Evolutionary conservation across 225 moss, liverwort and hornwort species (phyloP), one percentile per base, ranked within the genome.

Genomic region (Thuidium tamariscinum): DNA sequence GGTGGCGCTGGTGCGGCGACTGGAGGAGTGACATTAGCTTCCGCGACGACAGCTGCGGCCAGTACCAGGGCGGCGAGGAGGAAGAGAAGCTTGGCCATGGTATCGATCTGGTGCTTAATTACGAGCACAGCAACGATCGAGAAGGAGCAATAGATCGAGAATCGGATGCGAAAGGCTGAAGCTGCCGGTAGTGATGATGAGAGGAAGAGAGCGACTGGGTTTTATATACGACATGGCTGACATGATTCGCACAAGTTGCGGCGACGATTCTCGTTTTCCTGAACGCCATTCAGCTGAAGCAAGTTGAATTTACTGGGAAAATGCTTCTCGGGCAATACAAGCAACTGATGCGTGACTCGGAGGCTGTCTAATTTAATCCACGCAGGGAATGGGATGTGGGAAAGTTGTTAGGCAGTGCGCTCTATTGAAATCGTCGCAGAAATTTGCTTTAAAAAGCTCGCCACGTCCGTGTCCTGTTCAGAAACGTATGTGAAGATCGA

Each of bases 71-170:
- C 78, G 56, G 82, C 14, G 57, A 89, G 63, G 34, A 86, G 63
- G 79, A 89, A 22, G 42, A 86, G 78, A 20, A 83, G 17, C 73
- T 64, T 89, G 55, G 86, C 79, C 89, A 89, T 86, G 42, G 26
- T 65, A 34, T 25, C 59, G 59, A 59, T 56, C 21, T 11, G 59
- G 11, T 59, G 59, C 59, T 59, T 59, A n/a, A n/a, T n/a, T n/a
- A 59, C 59, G 11, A 59, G 25, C 59, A 59, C 59, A 9, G 59
- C 25, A 26, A 59, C 5, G 52, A 52, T 5, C 20, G 1, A 5
- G 2, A 21, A 59, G 22, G 57, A 25, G 22, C 57, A 25, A 26
- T 10, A 20, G 57, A 17, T 16, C 16, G 52, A 23, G 57, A 57
- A 26, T 59, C 59, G 59, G 59, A 59, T 25, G 25, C 5, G 59